These are phyloP conservation scores for Pseudogymnoascus sp. DNA, from an alignment of 2,329 filamentous ascomycete genomes.

Conservation along the genomic window DNA sequence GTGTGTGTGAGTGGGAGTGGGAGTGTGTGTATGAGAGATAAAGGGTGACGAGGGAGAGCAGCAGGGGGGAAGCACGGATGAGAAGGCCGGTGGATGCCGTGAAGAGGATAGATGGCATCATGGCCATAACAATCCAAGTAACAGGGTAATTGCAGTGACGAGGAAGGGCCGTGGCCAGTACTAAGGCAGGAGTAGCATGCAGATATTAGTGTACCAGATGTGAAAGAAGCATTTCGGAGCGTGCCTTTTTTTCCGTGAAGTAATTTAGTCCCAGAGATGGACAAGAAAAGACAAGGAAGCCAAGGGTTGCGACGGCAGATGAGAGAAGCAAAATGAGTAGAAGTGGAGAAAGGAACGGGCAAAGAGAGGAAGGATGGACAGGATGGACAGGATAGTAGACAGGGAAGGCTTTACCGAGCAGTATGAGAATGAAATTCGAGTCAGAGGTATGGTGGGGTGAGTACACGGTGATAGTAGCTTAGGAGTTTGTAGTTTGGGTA, in stretches of 20 bases:
- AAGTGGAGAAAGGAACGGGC: neutral
- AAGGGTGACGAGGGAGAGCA: neutral
- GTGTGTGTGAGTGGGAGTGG: neutral
- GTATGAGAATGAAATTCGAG: neutral
- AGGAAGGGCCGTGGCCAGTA: neutral
- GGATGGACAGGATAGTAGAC: neutral
- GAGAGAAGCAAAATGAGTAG: neutral
- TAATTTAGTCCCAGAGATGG: neutral
- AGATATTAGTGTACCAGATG: neutral
- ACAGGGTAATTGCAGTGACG: neutral
- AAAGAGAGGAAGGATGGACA: neutral
- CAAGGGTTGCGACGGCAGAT: neutral
- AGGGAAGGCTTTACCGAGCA: neutral
- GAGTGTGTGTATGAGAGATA: neutral
- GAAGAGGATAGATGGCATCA: slow-evolving; percentile 1
- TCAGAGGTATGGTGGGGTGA: neutral
- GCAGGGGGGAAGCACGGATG: neutral
- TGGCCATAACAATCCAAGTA: neutral
- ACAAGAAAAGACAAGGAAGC: neutral
- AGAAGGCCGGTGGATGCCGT: neutral
- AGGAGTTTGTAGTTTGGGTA: too few species aligned
- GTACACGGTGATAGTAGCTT: too few species aligned
- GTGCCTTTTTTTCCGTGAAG: neutral
- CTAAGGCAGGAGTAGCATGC: neutral
- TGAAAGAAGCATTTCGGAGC: neutral